phyloP scores from a whole-genome alignment of 1,284 basidiomycete species.

The Wallemia mellicola region DNA sequence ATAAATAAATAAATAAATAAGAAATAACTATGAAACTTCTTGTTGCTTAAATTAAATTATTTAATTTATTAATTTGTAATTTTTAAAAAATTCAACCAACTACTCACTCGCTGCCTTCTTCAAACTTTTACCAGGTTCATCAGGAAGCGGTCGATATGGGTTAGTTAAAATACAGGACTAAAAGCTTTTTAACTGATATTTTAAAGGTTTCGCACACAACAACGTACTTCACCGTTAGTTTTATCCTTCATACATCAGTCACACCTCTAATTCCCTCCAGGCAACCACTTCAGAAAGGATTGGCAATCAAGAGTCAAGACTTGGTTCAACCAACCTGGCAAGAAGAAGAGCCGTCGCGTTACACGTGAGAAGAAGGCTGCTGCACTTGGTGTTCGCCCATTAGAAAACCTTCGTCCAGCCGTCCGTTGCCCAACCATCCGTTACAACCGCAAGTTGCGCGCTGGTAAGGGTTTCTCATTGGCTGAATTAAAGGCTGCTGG shows the following conservation, averaged over 20 bases:
- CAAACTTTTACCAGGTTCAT: neutral
- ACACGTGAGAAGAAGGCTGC: constrained; percentile 81
- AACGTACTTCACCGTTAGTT: constrained; percentile 12
- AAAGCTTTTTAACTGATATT: neutral
- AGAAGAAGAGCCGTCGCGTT: constrained; percentile 81
- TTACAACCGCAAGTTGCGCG: constrained; percentile 95
- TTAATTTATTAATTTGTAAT: too few species aligned
- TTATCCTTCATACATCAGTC: neutral
- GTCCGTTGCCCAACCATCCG: constrained; percentile 89
- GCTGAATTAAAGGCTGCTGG: constrained; percentile 92
- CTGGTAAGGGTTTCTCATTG: constrained; percentile 87
- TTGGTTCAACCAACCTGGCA: constrained; percentile 98
- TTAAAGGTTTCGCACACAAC: constrained; percentile 12
- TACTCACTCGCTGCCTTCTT: neutral
- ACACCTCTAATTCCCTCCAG: constrained; percentile 35
- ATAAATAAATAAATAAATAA: too few species aligned
- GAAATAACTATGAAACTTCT: too few species aligned
- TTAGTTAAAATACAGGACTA: neutral
- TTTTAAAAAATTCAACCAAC: too few species aligned
- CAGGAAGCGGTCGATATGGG: neutral
- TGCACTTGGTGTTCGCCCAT: constrained; percentile 67
- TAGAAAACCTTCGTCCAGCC: constrained; percentile 75
- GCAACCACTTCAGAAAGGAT: constrained; percentile 96
- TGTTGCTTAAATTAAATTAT: too few species aligned
- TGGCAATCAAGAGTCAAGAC: constrained; percentile 83